These are phyloP conservation scores for Vitis rupestris DNA, from an alignment of 164 flowering plant species.

Conservation along the genomic window DNA sequence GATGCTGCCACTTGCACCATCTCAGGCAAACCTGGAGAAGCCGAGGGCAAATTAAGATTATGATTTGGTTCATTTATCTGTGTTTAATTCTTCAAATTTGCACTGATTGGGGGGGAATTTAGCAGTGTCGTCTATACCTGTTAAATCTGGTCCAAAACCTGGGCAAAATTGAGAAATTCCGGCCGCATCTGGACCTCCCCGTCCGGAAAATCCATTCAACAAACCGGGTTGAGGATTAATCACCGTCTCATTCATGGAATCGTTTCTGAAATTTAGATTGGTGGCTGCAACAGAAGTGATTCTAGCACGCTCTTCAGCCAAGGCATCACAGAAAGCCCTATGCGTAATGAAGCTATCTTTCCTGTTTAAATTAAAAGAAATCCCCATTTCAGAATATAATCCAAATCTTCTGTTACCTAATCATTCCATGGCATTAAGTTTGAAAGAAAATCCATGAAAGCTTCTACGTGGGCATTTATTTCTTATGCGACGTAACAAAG, in stretches of 20 bases:
- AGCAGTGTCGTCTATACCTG: slow-evolving; percentile 6
- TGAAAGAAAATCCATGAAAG: slow-evolving; percentile 3
- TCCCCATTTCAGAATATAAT: slow-evolving; percentile 4
- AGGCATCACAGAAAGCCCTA: slow-evolving; percentile 51
- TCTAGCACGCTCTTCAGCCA: slow-evolving; percentile 44
- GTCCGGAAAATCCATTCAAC: slow-evolving; percentile 15
- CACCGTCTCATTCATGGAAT: slow-evolving; percentile 8
- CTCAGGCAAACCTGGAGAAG: slow-evolving; percentile 23
- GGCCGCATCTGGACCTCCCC: slow-evolving; percentile 18
- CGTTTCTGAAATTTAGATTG: slow-evolving; percentile 31
- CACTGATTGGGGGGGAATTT: background rate
- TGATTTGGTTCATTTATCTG: background rate
- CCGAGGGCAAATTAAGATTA: background rate
- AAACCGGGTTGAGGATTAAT: slow-evolving; percentile 11
- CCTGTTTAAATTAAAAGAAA: slow-evolving; percentile 22
- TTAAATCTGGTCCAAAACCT: slow-evolving; percentile 23
- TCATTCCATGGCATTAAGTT: slow-evolving; percentile 19
- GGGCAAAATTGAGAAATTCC: slow-evolving; percentile 23
- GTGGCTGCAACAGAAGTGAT: slow-evolving; percentile 26
- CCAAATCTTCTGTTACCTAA: slow-evolving; percentile 7
- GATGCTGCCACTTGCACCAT: slow-evolving; percentile 21
- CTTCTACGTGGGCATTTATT: slow-evolving; percentile 16
- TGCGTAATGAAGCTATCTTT: slow-evolving; percentile 51
- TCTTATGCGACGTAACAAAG: background rate
- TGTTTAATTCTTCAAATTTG: too few species aligned